phyloP scores from a whole-genome alignment of 169 alveolate species.

The Plasmodium coatneyi region DNA sequence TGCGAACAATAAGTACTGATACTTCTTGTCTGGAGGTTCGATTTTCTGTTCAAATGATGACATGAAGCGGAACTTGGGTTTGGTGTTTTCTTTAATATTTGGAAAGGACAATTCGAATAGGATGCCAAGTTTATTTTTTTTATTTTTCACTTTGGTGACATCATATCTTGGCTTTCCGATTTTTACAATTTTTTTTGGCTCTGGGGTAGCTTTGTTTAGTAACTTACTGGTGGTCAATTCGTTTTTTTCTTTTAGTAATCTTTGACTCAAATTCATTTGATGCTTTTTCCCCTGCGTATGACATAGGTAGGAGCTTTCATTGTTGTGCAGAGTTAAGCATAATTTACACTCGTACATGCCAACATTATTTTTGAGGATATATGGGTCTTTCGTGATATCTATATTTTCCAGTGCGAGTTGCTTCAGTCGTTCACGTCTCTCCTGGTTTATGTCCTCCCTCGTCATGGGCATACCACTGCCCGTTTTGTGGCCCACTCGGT shows the following conservation, averaged over 20 bases:
- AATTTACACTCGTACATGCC: slow-evolving; percentile 93
- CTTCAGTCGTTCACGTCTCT: slow-evolving; percentile 96
- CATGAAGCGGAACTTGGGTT: slow-evolving; percentile 95
- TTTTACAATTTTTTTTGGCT: slow-evolving; percentile 85
- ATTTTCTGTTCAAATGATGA: slow-evolving; percentile 96
- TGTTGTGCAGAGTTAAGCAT: slow-evolving; percentile 98
- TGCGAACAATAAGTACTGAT: slow-evolving; percentile 97
- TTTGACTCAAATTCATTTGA: slow-evolving; percentile 95
- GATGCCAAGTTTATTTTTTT: slow-evolving; percentile 93
- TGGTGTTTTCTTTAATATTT: slow-evolving; percentile 89
- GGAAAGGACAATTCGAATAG: slow-evolving; percentile 97
- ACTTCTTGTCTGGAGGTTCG: slow-evolving; percentile 94
- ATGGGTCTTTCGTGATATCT: slow-evolving; percentile 97
- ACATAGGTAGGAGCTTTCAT: slow-evolving; percentile 98
- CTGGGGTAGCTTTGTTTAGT: slow-evolving; percentile 33
- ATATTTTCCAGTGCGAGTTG: slow-evolving; percentile 96
- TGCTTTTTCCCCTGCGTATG: slow-evolving; percentile 99
- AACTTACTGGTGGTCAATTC: slow-evolving; percentile 74
- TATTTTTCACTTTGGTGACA: slow-evolving; percentile 95
- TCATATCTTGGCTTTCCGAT: slow-evolving; percentile 99
- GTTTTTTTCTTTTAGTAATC: slow-evolving; percentile 95
- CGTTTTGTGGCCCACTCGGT: slow-evolving; percentile 97
- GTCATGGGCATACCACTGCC: slow-evolving; percentile 98
- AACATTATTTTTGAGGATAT: slow-evolving; percentile 96
- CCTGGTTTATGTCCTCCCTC: slow-evolving; percentile 94